Evolutionary conservation across 1,284 basidiomycete species (phyloP).

Genomic region (Meira nashicola): DNA sequence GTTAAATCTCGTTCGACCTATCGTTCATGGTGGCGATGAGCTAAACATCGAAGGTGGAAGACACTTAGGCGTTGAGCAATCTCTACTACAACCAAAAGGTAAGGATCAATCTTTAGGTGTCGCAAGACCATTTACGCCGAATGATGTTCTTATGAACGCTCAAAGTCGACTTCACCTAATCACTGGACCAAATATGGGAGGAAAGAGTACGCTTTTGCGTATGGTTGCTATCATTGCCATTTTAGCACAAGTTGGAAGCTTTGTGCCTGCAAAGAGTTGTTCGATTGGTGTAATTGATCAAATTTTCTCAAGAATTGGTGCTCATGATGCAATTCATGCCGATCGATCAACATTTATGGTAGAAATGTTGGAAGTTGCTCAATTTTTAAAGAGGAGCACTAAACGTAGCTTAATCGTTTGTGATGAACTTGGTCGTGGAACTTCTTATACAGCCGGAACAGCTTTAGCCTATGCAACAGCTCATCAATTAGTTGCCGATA

Average conservation of each 20-base stretch:
- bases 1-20: slow-evolving; percentile 70
- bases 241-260: slow-evolving; percentile 85
- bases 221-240: slow-evolving; percentile 86
- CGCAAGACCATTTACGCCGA: slow-evolving; percentile 18
- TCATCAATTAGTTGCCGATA: slow-evolving; percentile 71
- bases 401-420: slow-evolving; percentile 37
- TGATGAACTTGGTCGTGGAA: slow-evolving; percentile 84
- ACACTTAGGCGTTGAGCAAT: slow-evolving; percentile 88
- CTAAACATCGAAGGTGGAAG: slow-evolving; percentile 71
- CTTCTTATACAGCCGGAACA: slow-evolving; percentile 82
- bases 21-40: slow-evolving; percentile 59
- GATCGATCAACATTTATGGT: slow-evolving; percentile 87
- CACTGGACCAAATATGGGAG: slow-evolving; percentile 94
- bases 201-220: slow-evolving; percentile 83
- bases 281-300: slow-evolving; percentile 80
- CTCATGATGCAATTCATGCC: slow-evolving; percentile 87
- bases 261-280: slow-evolving; percentile 79
- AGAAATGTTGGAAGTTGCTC: slow-evolving; percentile 58
- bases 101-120: slow-evolving; percentile 13
- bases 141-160: slow-evolving; percentile 51
- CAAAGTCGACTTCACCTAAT: slow-evolving; percentile 68
- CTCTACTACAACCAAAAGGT: slow-evolving; percentile 62
- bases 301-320: slow-evolving; percentile 89
- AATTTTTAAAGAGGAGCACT: slow-evolving; percentile 65
- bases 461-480: slow-evolving; percentile 88